Evolutionary conservation across 768 basidiomycete species (phyloP).

Genomic region (Macrolepiota dolichaula): DNA sequence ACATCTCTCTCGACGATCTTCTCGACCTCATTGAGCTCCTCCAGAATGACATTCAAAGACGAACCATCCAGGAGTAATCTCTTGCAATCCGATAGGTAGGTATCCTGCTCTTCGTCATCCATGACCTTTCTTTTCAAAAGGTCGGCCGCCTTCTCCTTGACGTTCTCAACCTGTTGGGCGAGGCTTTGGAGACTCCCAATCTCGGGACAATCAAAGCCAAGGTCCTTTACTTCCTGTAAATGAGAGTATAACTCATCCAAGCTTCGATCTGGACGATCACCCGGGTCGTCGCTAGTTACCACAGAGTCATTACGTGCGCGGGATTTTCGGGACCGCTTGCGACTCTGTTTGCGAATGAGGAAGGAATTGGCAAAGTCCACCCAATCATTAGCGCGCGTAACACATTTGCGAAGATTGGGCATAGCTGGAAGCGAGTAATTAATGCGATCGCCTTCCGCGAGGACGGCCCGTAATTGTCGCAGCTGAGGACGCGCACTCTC

Average conservation of each 20-base stretch:
- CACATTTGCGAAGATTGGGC: conserved; percentile 69
- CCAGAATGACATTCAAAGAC: conserved; percentile 79
- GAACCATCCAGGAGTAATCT: conserved; percentile 65
- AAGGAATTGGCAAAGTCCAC: conserved; percentile 80
- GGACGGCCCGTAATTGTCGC: conserved; percentile 74
- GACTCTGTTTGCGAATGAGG: conserved; percentile 73
- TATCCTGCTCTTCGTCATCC: conserved; percentile 37
- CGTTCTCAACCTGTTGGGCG: conserved; percentile 62
- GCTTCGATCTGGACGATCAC: conserved; percentile 68
- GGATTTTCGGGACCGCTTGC: conserved; percentile 69
- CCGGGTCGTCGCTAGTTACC: conserved; percentile 46
- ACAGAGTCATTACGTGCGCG: conserved; percentile 48
- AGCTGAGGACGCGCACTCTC: conserved; percentile 73
- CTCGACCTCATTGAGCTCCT: conserved; percentile 75
- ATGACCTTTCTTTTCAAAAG: conserved; percentile 36
- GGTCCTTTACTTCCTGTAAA: conserved; percentile 65
- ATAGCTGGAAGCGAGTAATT: conserved; percentile 73
- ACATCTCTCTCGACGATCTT: conserved; percentile 79
- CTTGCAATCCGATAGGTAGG: conserved; percentile 68
- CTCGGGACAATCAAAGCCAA: conserved; percentile 86
- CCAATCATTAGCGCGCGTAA: conserved; percentile 82
- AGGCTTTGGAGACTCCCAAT: conserved; percentile 53
- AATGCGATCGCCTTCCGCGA: conserved; percentile 88
- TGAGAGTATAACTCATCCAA: conserved; percentile 69
- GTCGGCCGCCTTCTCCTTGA: conserved; percentile 48